Percentiles rank a stretch among this genome's conserved stretches.
Evolutionary conservation across 2,329 filamentous ascomycete genomes (phyloP).

Genomic region (Microdochium paspali): DNA sequence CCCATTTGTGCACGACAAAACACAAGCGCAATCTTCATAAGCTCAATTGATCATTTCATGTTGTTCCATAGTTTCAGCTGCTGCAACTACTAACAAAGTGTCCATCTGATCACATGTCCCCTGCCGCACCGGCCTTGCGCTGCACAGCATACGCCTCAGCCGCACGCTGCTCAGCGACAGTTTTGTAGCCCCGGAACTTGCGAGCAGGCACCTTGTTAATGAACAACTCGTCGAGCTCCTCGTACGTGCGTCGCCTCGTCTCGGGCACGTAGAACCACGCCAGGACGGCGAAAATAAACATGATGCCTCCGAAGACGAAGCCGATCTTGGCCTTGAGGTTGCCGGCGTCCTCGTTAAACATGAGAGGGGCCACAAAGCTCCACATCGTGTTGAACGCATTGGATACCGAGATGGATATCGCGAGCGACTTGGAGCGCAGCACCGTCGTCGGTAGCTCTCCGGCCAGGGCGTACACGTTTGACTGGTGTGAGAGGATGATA

Average conservation of each 20-base stretch:
- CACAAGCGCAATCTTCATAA: no score
- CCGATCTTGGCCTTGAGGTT: conserved; percentile 27
- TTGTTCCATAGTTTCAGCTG: no score
- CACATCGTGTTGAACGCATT: conserved; percentile 21
- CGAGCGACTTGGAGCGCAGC: conserved; percentile 35
- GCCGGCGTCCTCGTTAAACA: conserved; percentile 18
- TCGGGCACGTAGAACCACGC: conserved; percentile 18
- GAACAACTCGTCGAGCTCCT: conserved; percentile 20
- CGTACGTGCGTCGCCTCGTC: conserved; percentile 17
- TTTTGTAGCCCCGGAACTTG: conserved; percentile 14
- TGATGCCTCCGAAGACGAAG: conserved; percentile 29
- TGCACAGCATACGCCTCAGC: background rate
- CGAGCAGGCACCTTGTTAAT: conserved; percentile 15
- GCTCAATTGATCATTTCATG: no score
- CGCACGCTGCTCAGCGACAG: conserved; percentile 1
- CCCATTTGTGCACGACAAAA: no score
- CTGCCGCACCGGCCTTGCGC: no score
- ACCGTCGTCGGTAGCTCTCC: conserved; percentile 33
- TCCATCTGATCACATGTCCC: background rate
- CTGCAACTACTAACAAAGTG: no score
- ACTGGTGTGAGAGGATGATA: no score
- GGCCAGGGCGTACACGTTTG: conserved; percentile 29
- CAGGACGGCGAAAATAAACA: conserved; percentile 16
- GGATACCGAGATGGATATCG: conserved; percentile 26
- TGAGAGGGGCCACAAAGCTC: conserved; percentile 33